Base-by-base conservation (phyloP, 2,329 filamentous ascomycete genomes). In the Hypomyces rosellus region DNA sequence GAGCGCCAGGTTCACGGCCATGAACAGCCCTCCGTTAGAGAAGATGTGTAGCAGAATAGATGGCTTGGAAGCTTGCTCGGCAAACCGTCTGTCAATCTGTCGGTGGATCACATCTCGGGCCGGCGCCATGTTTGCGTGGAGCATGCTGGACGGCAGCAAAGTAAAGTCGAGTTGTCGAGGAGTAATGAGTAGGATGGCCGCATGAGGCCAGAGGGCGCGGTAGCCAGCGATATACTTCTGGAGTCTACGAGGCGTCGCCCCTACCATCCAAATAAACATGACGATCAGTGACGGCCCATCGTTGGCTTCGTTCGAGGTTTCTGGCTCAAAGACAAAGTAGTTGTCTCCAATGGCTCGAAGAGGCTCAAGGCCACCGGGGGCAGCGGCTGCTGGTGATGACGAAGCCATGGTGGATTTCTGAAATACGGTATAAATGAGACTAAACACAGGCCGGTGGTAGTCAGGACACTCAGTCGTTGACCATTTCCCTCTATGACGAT, bases 21-120 rank as follows among this genome's bases (percentile, higher is more conserved):
- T 50, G 33, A 45, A 45, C 11, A 50, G 43, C n/a, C 48, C 48
- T 34, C 48, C 48, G 14, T 50, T 50, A 16, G 48, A 46, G 37
- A 50, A 45, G 5, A 50, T 41, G n/a, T 50, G 48, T 6, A 50
- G 43, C 9, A 50, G 33, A 14, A 46, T 18, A 1, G 43, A 41
- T 5, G 48, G 36, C n/a, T 41, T 38, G 36, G 5, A 34, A 15
- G 45, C 34, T 13, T 41, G 16, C 16, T 22, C 20, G 12, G 15
- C 13, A 7, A 2, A 4, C 2, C 4, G 8, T 11, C n/a, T 18
- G 12, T 39, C 12, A 14, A 45, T 12, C 3, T 40, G 43, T n/a
- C 36, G 34, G n/a, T 42, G 48, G 16, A 50, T 18, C 14, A 16
- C 48, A 5, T 50, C 48, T 11, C 48, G 48, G 11, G 25, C 43